Conservation (phyloP, 1,139 yeast species). For the Tardiomyces blankii region DNA sequence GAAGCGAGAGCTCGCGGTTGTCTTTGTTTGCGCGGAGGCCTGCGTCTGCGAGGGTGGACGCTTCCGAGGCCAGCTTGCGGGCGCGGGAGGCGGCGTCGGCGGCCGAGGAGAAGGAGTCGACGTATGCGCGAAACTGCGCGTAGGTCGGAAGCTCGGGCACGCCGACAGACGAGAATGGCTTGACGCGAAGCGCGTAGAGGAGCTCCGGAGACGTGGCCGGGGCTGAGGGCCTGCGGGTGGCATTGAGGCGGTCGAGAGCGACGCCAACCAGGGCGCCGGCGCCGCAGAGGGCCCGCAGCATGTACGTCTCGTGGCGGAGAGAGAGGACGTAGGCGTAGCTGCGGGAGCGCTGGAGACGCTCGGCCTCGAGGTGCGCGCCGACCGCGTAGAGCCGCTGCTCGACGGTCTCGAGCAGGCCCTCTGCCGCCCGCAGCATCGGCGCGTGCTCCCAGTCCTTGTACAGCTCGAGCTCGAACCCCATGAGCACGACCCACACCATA, state of each 20-base stretch:
- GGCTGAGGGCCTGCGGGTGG: slow-evolving; percentile 26
- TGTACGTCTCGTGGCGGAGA: slow-evolving; percentile 28
- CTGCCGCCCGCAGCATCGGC: slow-evolving; percentile 57
- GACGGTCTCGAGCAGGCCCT: slow-evolving; percentile 40
- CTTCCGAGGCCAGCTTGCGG: slow-evolving; percentile 6
- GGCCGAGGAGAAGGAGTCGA: background rate
- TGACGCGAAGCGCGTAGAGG: slow-evolving; percentile 60
- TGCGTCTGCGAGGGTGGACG: slow-evolving; percentile 13
- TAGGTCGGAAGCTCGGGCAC: slow-evolving; percentile 56
- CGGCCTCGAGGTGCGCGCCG: slow-evolving; percentile 33
- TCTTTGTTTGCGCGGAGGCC: slow-evolving; percentile 9
- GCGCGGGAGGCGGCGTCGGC: background rate
- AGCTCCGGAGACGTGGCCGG: slow-evolving; percentile 36
- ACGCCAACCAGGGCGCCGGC: slow-evolving; percentile 31
- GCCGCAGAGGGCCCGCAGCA: slow-evolving; percentile 28
- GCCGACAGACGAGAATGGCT: slow-evolving; percentile 76
- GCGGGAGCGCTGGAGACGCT: slow-evolving; percentile 13
- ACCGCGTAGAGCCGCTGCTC: slow-evolving; percentile 42
- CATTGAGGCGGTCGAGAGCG: slow-evolving; percentile 27
- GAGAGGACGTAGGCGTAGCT: slow-evolving; percentile 30
- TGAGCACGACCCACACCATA: slow-evolving; percentile 62
- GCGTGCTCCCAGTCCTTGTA: slow-evolving; percentile 64
- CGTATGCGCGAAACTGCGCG: slow-evolving; percentile 12
- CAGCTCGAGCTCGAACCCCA: slow-evolving; percentile 69
- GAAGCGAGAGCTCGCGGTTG: slow-evolving; percentile 19